Evolutionary conservation across 495 filamentous ascomycete genomes (phyloP).

Genomic region (Talaromyces liani): DNA sequence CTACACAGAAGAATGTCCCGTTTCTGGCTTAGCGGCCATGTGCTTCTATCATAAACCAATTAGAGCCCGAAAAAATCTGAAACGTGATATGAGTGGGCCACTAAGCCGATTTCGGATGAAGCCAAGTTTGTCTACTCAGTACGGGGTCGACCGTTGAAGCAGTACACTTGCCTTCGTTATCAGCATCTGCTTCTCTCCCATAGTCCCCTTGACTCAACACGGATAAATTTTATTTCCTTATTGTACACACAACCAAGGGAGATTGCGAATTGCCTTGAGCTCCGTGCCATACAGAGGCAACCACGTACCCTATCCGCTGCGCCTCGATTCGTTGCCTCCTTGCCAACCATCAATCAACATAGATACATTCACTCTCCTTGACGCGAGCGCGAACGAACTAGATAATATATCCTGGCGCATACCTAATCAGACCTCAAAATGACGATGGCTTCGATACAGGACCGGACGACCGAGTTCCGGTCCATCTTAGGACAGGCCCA

Average conservation of each 20-base stretch:
- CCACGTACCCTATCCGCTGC: background rate
- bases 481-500: constrained; percentile 81
- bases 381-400: background rate
- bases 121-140: background rate
- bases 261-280: background rate
- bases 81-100: background rate
- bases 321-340: background rate
- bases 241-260: background rate
- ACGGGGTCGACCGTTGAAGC: no score
- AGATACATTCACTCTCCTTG: background rate
- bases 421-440: constrained; percentile 22
- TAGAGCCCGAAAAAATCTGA: background rate
- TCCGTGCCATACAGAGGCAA: background rate
- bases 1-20: background rate
- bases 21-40: background rate
- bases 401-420: background rate
- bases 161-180: no score
- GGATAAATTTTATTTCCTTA: no score
- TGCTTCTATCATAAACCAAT: background rate
- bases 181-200: background rate
- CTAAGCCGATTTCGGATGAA: background rate
- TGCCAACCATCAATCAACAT: background rate
- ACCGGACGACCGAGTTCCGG: constrained; percentile 90
- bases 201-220: background rate
- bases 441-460: constrained; percentile 76